Base-by-base conservation (phyloP, 2,329 filamentous ascomycete genomes). In the Botrytis fragariae region DNA sequence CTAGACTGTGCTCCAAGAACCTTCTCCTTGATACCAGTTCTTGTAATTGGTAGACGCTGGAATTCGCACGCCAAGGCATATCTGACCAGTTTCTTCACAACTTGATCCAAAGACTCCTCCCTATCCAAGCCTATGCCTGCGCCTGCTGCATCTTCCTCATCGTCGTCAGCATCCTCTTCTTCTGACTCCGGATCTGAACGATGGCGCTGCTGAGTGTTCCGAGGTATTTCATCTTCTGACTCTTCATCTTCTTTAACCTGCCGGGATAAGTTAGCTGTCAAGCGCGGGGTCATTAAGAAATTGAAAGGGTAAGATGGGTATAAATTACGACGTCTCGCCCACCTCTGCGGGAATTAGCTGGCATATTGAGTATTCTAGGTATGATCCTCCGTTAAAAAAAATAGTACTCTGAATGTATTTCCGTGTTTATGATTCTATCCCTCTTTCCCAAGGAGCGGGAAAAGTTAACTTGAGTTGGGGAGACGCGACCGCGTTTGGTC, bases 61-160 rank as follows among this genome's bases (percentile, higher is more conserved):
- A 87, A 91, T 79, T 92, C 90, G 81, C 90, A 91, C 7, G 90
- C 88, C 37, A 92, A 81, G 5, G 89, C 89, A 77, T 91, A 91
- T 71, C 90, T 87, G n/a, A 92, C 86, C n/a, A 92, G 81, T 78
- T 90, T 91, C 82, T 90, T 91, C 51, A 88, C 86, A 48, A 90
- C 81, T 76, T 89, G 86, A 6, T 86, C 83, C 20, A 76, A 72
- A n/a, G 64, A 70, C 37, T 60, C 75, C 75, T n/a, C 71, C 29
- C 62, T 74, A 57, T 80, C 80, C 4, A 76, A 73, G 12, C 77
- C 79, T 75, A 75, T 79, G 9, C 73, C 75, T 9, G 78, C 76
- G 16, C n/a, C 48, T 32, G 35, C 14, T 25, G 35, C 51, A 69
- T 69, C 37, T 48, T 80, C 80, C 3, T 75, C 75, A 20, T 79